A percentile compares a stretch with the other conserved stretches of the same genome.
Conservation (phyloP, 371 early-diverging fungal species). For the Mucor indicus region DNA sequence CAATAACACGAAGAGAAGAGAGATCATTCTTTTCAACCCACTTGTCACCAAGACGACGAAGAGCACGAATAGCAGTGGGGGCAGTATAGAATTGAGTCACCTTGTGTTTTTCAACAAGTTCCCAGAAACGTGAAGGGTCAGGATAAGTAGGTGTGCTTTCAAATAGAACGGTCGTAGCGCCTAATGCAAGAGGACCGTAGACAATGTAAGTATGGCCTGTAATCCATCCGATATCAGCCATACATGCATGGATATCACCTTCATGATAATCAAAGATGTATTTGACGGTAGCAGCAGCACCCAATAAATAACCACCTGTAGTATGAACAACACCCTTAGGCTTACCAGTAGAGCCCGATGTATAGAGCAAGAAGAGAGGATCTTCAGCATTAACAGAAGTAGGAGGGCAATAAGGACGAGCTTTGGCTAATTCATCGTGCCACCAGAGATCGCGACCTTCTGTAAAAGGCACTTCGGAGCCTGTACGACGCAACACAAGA, state of each 20-base stretch:
- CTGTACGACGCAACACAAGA: slow-evolving; percentile 85
- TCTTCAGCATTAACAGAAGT: slow-evolving; percentile 87
- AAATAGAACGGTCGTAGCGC: slow-evolving; percentile 91
- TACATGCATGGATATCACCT: slow-evolving; percentile 83
- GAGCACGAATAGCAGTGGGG: slow-evolving; percentile 96
- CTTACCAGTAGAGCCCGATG: slow-evolving; percentile 92
- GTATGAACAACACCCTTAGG: slow-evolving; percentile 95
- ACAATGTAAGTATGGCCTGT: slow-evolving; percentile 84
- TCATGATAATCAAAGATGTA: slow-evolving; percentile 90
- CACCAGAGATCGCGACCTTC: slow-evolving; percentile 82
- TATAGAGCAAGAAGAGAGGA: slow-evolving; percentile 95
- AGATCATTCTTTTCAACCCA: slow-evolving; percentile 75
- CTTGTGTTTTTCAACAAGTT: slow-evolving; percentile 78
- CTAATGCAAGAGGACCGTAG: slow-evolving; percentile 92
- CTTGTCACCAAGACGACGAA: slow-evolving; percentile 86
- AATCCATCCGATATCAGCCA: slow-evolving; percentile 69
- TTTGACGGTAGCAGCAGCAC: slow-evolving; percentile 83
- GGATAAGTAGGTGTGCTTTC: slow-evolving; percentile 90
- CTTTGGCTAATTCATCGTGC: slow-evolving; percentile 75
- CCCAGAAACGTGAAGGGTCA: slow-evolving; percentile 81
- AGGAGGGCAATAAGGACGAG: slow-evolving; percentile 78
- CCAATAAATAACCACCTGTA: slow-evolving; percentile 93
- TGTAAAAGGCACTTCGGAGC: slow-evolving; percentile 66
- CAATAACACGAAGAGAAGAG: slow-evolving; percentile 84
- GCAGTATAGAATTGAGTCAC: slow-evolving; percentile 98